Percentiles rank a stretch among this genome's conserved stretches.
Conservation (phyloP, 1,284 basidiomycete genomes). For the Naganishia albida region DNA sequence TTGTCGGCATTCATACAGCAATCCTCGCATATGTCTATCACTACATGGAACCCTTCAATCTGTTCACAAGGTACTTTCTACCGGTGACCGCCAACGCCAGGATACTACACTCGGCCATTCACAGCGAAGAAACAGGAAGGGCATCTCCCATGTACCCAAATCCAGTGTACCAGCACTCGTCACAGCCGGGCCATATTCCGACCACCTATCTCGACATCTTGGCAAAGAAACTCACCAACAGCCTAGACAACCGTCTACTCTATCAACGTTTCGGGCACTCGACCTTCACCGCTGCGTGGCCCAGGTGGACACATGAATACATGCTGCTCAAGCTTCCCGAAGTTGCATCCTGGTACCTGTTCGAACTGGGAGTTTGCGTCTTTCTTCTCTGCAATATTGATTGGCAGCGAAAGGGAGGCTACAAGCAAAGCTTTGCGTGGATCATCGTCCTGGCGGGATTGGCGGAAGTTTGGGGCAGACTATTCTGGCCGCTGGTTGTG, state of each 20-base stretch:
- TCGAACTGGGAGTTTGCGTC: constrained; percentile 12
- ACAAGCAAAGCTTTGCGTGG: constrained; percentile 28
- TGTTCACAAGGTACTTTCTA: constrained; percentile 24
- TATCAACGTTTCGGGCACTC: constrained; percentile 29
- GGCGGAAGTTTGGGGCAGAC: constrained; percentile 20
- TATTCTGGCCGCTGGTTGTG: constrained; percentile 16
- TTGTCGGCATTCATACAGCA: constrained; percentile 17
- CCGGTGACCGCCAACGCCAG: constrained; percentile 15
- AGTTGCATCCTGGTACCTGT: constrained; percentile 13
- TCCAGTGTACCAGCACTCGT: constrained; percentile 13
- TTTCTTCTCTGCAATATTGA: constrained; percentile 20
- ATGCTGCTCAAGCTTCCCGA: constrained; percentile 22
- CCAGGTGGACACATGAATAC: constrained; percentile 3
- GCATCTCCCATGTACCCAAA: constrained; percentile 12
- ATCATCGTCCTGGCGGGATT: constrained; percentile 12
- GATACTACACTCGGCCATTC: constrained; percentile 21
- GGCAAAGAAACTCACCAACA: constrained; percentile 22
- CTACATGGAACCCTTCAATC: constrained; percentile 22
- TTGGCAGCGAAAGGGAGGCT: constrained; percentile 22
- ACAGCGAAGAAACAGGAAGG: constrained; percentile 19
- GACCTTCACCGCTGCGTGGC: constrained; percentile 25
- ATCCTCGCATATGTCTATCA: constrained; percentile 19
- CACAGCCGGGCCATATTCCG: constrained; percentile 13
- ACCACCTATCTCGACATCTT: constrained; percentile 26
- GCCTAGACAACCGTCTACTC: constrained; percentile 26